phyloP scores from a whole-genome alignment of 2,329 filamentous ascomycete genomes.

The Alternaria tenuissima region DNA sequence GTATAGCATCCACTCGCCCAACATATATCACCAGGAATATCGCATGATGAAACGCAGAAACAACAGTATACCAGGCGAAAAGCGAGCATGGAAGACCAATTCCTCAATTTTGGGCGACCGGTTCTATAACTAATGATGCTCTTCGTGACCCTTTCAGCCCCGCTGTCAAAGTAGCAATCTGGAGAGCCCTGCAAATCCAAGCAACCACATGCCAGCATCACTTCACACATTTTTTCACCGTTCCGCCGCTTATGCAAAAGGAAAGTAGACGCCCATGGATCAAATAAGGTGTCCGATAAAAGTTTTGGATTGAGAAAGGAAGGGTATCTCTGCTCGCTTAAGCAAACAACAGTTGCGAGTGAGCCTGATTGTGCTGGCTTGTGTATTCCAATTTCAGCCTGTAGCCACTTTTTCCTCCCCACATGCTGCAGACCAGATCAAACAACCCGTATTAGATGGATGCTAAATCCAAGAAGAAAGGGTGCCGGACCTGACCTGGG shows the following conservation, averaged over 20 bases:
- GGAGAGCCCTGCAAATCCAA: conserved; percentile 32
- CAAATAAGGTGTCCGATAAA: conserved; percentile 9
- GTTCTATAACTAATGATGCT: conserved; percentile 49
- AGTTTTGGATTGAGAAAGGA: conserved; percentile 34
- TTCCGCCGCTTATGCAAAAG: conserved; percentile 31
- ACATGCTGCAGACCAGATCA: conserved; percentile 29
- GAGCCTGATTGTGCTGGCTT: conserved; percentile 43
- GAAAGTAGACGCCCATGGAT: conserved; percentile 3
- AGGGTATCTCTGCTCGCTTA: conserved; percentile 50
- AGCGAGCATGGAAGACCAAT: conserved; percentile 31
- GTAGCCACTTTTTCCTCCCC: conserved; percentile 33
- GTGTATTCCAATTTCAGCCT: conserved; percentile 49
- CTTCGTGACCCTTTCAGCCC: conserved; percentile 42
- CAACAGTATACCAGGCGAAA: conserved; percentile 14
- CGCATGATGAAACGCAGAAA: conserved; percentile 40
- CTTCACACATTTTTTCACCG: conserved; percentile 22
- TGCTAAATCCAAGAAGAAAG: conserved; percentile 36
- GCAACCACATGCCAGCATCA: conserved; percentile 27
- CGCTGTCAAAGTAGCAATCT: conserved; percentile 45
- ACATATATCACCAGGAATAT: conserved; percentile 16
- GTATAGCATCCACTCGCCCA: conserved; percentile 36
- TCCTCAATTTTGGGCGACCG: conserved; percentile 36
- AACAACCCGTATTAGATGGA: conserved; percentile 47
- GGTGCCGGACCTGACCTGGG: conserved; percentile 22
- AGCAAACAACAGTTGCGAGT: conserved; percentile 47